Base-by-base conservation (phyloP, 2,329 filamentous ascomycete genomes). In the Aspergillus ochraceoroseus region DNA sequence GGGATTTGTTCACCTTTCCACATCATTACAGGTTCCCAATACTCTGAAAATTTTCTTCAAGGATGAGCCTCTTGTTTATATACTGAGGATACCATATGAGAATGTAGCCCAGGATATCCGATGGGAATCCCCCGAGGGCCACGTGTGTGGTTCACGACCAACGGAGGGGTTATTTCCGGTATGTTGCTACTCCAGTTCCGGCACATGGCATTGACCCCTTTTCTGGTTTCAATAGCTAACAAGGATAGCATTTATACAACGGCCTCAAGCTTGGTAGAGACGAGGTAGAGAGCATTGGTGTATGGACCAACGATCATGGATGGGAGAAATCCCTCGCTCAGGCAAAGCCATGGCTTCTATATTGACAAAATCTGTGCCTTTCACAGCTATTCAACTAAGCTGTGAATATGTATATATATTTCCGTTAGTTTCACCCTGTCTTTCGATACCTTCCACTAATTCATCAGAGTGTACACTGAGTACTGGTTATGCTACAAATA, bases 131-230 rank as follows among this genome's bases (percentile, higher is more conserved):
- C 63, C 63, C 2, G 63, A 67, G 41, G 61, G 53, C 4, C 59
- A 55, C 27, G 59, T 63, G 14, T 62, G 59, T 39, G 61, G 61
- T 6, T 57, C 62, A 28, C 53, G 64, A 32, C 60, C 60, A 7
- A 54, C 53, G 11, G 63, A 66, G 44, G 64, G 64, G 7, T 52
- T 67, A 43, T 67, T 67, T 46, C 64, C 64, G 14, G 63, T 65
- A 48, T 51, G 62, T 51, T n/a, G 15, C 1, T 7, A 20, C 27
- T 8, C n/a, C 19, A 14, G 8, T 9, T 22, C n/a, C 12, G 3
- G 9, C 18, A 7, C 17, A 13, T 12, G 2, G 7, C 12, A 2
- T 25, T 38, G 6, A 2, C 5, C 6, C 20, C 28, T 13, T 22
- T 5, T 22, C 5, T 22, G 20, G 5, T 5, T 22, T 22, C 9